These are phyloP conservation scores for Phaseolus lunatus DNA, from an alignment of 306 rosid species.

Conservation along the genomic window DNA sequence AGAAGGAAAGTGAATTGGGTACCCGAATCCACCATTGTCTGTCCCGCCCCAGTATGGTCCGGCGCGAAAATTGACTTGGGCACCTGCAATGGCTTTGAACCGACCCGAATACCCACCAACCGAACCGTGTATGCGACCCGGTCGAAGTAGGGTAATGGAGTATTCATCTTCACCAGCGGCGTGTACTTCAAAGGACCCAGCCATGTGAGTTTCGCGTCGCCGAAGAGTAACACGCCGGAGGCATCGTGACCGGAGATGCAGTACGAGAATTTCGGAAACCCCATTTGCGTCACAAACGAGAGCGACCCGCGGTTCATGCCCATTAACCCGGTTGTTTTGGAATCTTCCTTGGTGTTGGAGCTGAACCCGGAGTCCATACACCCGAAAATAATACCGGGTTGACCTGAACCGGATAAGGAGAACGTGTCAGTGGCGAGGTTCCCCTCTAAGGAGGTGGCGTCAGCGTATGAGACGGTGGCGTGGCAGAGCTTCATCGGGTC, in stretches of 20 bases:
- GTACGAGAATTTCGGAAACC: slow-evolving; percentile 75
- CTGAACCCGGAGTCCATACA: slow-evolving; percentile 86
- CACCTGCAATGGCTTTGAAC: slow-evolving; percentile 47
- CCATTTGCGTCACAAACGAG: slow-evolving; percentile 72
- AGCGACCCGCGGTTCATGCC: slow-evolving; percentile 89
- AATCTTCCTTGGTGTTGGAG: slow-evolving; percentile 72
- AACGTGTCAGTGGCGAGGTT: slow-evolving; percentile 79
- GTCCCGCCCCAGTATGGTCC: slow-evolving; percentile 93
- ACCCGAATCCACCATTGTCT: slow-evolving; percentile 91
- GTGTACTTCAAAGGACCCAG: slow-evolving; percentile 72
- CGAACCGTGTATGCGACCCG: slow-evolving; percentile 82
- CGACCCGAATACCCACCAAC: slow-evolving; percentile 70
- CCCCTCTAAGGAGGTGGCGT: slow-evolving; percentile 74
- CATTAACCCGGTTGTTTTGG: slow-evolving; percentile 81
- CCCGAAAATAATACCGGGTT: slow-evolving; percentile 69
- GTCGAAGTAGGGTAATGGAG: slow-evolving; percentile 83
- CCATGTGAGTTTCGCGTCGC: slow-evolving; percentile 63
- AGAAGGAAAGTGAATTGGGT: slow-evolving; percentile 85
- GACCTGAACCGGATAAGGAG: slow-evolving; percentile 50
- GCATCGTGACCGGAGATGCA: slow-evolving; percentile 76
- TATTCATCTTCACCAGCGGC: slow-evolving; percentile 64
- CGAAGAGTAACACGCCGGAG: slow-evolving; percentile 74
- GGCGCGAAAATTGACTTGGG: slow-evolving; percentile 59
- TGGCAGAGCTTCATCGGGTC: slow-evolving; percentile 78
- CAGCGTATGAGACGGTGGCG: slow-evolving; percentile 73